Evolutionary conservation across 352 stramenopile species (phyloP).

Genomic region (Phytophthora ohioensis): DNA sequence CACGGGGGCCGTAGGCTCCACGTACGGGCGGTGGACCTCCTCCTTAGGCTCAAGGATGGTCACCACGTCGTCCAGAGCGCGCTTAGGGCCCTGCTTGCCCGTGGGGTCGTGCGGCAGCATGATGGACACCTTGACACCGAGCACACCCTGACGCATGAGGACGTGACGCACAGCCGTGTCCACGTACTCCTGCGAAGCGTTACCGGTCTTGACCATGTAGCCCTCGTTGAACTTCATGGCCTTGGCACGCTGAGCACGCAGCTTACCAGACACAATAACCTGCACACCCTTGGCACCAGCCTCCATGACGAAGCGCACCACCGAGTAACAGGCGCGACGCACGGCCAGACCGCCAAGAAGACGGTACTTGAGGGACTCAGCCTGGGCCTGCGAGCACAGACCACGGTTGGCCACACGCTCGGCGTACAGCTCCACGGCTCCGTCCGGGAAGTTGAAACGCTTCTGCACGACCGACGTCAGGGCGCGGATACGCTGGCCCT

Average conservation of each 20-base stretch:
- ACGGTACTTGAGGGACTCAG: conserved; percentile 99
- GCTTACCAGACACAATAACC: conserved; percentile 99
- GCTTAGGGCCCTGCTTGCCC: conserved; percentile 97
- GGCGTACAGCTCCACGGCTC: conserved; percentile 98
- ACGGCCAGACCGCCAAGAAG: conserved; percentile 98
- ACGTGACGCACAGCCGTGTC: conserved; percentile 99
- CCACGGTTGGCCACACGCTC: conserved; percentile 99
- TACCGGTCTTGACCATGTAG: conserved; percentile 99
- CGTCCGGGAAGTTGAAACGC: conserved; percentile 96
- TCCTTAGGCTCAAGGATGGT: conserved; percentile 99
- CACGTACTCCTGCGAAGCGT: conserved; percentile 98
- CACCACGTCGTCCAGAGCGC: conserved; percentile 98
- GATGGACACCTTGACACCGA: conserved; percentile 99
- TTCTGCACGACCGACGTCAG: conserved; percentile 99
- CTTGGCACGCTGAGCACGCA: conserved; percentile 99
- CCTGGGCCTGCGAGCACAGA: conserved; percentile 98
- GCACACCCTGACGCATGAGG: conserved; percentile 99
- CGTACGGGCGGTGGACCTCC: conserved; percentile 89
- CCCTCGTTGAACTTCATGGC: conserved; percentile 99
- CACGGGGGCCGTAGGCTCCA: conserved; percentile 70
- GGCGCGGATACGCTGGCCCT: conserved; percentile 99
- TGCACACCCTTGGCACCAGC: conserved; percentile 99
- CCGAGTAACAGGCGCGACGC: conserved; percentile 98
- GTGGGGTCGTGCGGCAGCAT: conserved; percentile 99
- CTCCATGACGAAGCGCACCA: conserved; percentile 99